These are phyloP conservation scores for Ustilago sp. DNA, from an alignment of 1,284 basidiomycete genomes.

Conservation along the genomic window DNA sequence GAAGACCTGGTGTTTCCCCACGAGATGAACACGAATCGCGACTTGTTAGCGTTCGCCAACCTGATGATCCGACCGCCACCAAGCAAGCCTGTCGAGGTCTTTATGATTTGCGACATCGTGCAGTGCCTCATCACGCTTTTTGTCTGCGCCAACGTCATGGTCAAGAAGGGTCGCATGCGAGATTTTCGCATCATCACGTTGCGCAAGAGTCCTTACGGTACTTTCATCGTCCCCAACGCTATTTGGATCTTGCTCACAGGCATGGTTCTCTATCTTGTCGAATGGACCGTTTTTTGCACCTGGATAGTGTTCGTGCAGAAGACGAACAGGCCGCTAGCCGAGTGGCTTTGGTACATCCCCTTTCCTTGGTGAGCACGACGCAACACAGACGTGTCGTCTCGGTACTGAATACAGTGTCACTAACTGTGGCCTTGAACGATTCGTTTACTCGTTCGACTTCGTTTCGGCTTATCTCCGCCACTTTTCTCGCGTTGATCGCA, in stretches of 20 bases:
- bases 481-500: neutral
- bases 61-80: constrained; percentile 1
- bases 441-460: neutral
- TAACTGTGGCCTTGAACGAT: neutral
- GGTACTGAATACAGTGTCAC: neutral
- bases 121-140: constrained; percentile 20
- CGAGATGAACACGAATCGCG: constrained; percentile 14
- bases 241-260: constrained; percentile 5
- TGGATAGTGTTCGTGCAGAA: constrained; percentile 14
- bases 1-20: constrained; percentile 6
- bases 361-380: constrained; percentile 17
- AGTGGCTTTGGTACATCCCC: constrained; percentile 28
- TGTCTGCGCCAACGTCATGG: constrained; percentile 12
- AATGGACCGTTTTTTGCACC: constrained; percentile 2
- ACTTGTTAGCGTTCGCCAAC: constrained; percentile 10
- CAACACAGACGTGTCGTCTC: neutral
- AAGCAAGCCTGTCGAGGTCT: constrained; percentile 16
- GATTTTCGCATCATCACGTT: constrained; percentile 8
- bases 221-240: constrained; percentile 29
- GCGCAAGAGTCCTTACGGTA: constrained; percentile 12
- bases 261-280: neutral
- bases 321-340: neutral
- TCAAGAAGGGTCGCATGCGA: constrained; percentile 19
- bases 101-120: constrained; percentile 24
- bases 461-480: neutral